Evolutionary conservation across 2,329 filamentous ascomycete species (phyloP).

Genomic region (Pseudopyrenochaeta lycopersici): DNA sequence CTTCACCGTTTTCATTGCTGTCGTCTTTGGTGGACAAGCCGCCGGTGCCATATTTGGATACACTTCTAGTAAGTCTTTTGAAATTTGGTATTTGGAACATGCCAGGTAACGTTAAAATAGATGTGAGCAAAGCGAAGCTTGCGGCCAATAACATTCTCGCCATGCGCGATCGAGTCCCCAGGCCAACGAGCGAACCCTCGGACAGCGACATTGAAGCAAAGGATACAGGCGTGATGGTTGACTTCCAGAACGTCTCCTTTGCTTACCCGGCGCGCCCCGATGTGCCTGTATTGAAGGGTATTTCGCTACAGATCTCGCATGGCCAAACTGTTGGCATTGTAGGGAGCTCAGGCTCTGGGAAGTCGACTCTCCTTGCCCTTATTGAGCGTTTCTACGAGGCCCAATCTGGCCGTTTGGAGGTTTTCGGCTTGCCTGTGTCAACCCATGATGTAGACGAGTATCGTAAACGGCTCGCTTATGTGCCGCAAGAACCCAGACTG

Average conservation of each 20-base stretch:
- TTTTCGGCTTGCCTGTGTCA: constrained; percentile 74
- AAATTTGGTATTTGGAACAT: too few relatives aligned
- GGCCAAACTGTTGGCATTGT: constrained; percentile 81
- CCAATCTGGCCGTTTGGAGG: constrained; percentile 75
- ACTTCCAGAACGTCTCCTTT: background rate
- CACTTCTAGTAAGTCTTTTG: background rate
- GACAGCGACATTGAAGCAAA: constrained; percentile 69
- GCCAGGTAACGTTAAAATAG: too few relatives aligned
- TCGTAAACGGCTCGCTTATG: constrained; percentile 72
- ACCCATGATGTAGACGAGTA: constrained; percentile 33
- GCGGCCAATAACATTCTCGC: constrained; percentile 60
- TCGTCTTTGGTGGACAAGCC: constrained; percentile 89
- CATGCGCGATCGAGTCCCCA: background rate
- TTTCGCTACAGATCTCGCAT: background rate
- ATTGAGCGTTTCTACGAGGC: constrained; percentile 91
- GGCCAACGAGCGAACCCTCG: background rate
- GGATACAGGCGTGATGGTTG: constrained; percentile 54
- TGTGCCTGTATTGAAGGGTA: background rate
- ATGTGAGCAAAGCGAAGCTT: constrained; percentile 70
- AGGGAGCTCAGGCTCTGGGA: constrained; percentile 88
- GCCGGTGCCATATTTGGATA: constrained; percentile 70
- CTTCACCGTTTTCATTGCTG: constrained; percentile 84
- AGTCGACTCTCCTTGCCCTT: constrained; percentile 87
- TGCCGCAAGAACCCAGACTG: constrained; percentile 54
- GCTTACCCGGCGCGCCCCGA: background rate